A percentile compares a stretch with the other conserved stretches of the same genome.
Conservation (phyloP, 345 rosid species). For the Hibiscus trionum region DNA sequence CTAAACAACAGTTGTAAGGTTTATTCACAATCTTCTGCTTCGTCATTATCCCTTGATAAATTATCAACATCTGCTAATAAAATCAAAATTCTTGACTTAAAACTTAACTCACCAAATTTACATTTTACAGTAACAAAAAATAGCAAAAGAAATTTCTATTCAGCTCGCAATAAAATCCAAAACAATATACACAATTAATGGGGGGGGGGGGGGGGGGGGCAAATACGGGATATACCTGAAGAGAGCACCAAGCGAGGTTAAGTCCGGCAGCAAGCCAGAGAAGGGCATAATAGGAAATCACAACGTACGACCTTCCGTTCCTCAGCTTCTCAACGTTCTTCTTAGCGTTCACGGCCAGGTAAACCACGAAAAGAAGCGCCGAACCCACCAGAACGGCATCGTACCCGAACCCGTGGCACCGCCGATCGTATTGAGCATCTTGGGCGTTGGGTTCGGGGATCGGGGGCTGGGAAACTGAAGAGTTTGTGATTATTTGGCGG, state of each 20-base stretch:
- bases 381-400: slow-evolving; percentile 29
- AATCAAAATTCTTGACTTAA: neutral
- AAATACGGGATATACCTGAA: slow-evolving; percentile 29
- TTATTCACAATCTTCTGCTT: neutral
- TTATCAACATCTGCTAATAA: neutral
- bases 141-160: neutral
- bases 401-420: slow-evolving; percentile 37
- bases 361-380: slow-evolving; percentile 35
- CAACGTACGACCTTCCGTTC: slow-evolving; percentile 35
- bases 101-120: neutral
- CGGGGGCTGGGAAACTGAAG: slow-evolving; percentile 12
- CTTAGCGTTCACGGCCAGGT: slow-evolving; percentile 43
- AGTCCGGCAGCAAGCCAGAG: slow-evolving; percentile 42
- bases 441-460: neutral
- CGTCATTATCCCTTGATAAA: neutral
- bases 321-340: slow-evolving; percentile 40
- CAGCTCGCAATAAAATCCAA: neutral
- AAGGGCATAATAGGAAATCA: slow-evolving; percentile 48
- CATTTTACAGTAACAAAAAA: neutral
- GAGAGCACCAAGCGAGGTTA: slow-evolving; percentile 53
- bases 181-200: no score
- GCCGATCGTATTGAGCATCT: neutral
- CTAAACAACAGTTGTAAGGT: neutral
- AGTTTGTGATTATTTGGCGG: neutral
- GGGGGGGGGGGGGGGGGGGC: neutral